phyloP scores from a whole-genome alignment of 192 early-diverging fungal species.

The Umbelopsis sp. region DNA sequence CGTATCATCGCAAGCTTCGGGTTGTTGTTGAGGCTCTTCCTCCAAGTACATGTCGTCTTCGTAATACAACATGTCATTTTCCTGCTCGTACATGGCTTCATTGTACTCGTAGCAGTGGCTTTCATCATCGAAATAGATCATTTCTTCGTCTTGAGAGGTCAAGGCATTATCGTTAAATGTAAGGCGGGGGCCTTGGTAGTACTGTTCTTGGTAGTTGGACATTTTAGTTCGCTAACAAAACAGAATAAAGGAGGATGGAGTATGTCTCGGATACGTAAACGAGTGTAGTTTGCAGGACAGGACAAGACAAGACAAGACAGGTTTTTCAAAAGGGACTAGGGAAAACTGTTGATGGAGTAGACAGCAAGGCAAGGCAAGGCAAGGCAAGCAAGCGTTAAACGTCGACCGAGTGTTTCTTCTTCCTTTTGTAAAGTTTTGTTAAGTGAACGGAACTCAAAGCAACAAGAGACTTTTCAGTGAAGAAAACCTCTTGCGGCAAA shows the following conservation, averaged over 20 bases:
- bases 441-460: conserved; percentile 4
- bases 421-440: conserved; percentile 12
- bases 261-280: neutral
- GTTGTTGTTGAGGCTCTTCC: conserved; percentile 6
- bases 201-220: conserved; percentile 19
- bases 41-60: conserved; percentile 21
- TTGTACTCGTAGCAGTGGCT: conserved; percentile 16
- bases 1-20: neutral
- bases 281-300: too few species aligned
- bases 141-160: neutral
- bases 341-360: neutral
- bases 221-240: conserved; percentile 12
- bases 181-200: conserved; percentile 15
- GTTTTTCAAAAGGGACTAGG: neutral
- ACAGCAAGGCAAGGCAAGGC: neutral
- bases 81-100: neutral
- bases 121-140: conserved; percentile 19
- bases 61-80: conserved; percentile 16
- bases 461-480: conserved; percentile 13
- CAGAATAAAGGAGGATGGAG: neutral
- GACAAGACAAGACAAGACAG: neutral
- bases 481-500: conserved; percentile 16
- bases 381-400: neutral
- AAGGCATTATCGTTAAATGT: conserved; percentile 11
- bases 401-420: neutral